Evolutionary conservation across 148 eudicot genomes (phyloP), one percentile per base, ranked within the genome.

Genomic region (Amaranthus cruentus): DNA sequence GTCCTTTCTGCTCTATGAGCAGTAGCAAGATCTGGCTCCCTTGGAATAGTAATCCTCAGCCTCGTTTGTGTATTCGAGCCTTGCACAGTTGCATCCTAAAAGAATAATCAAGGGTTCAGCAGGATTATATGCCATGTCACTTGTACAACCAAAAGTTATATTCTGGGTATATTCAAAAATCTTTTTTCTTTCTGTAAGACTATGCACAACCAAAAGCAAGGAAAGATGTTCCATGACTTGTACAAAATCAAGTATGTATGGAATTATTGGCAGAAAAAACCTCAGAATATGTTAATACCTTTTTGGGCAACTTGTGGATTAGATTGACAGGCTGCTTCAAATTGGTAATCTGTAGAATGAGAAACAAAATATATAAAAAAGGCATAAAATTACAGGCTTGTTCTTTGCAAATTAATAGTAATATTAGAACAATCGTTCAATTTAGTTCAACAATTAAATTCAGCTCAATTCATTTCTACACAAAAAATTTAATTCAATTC

Each of bases 1-100:
- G 67, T 76, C 76, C 87, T 88, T 72, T 86, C 91, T 10, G 90
- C 93, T 77, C 98, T 88, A 15, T 77, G 84, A 55, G 97, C 83
- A 43, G 98, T 94, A 79, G 77, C 90, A 70, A 94, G 88, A 75
- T 82, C 96, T 42, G 97, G 98, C 73, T 89, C 95, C 79, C 86
- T 84, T 62, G 98, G 97, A 74, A 91, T 83, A 56, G 98, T 94
- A 69, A 89, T 78, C 83, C 84, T 84, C 68, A 82, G 76, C 86
- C 77, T 91, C 67, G 77, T 62, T 28, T 78, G 83, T 38, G 68
- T 7, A 54, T 47, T 77, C 48, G 73, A 68, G 55, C 79, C 85
- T 66, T 78, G 75, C 61, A 68, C 60, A 78, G 73, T 61, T 69
- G 66, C 83, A 71, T 83, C 93, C 98, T 94, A 81, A 62, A 81